These are phyloP conservation scores for Alternaria alternata DNA, from an alignment of 2,329 filamentous ascomycete species.

Conservation along the genomic window DNA sequence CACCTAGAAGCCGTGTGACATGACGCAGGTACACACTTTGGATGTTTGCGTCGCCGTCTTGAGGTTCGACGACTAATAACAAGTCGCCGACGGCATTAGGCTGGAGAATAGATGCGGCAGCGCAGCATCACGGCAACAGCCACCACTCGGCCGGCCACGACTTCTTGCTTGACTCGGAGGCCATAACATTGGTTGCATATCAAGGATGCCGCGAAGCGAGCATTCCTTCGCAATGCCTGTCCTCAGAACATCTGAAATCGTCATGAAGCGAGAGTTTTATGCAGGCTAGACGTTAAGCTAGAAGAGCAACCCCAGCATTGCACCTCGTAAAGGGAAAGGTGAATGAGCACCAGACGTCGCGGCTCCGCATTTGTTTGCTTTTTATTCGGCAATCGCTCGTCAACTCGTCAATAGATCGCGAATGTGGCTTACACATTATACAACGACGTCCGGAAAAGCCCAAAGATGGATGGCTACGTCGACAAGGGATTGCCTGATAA, in stretches of 20 bases:
- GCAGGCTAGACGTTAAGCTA: conserved; percentile 17
- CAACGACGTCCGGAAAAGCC: not conserved
- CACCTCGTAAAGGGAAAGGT: conserved; percentile 2
- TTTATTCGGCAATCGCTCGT: conserved; percentile 10
- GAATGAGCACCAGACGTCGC: not conserved
- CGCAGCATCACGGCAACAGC: not conserved
- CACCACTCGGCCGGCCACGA: not conserved
- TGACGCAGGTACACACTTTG: not conserved
- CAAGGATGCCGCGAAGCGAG: not conserved
- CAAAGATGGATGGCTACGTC: not conserved
- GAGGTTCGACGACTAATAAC: not conserved
- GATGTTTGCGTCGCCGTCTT: conserved; percentile 4
- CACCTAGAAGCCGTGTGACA: not conserved
- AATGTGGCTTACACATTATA: not conserved
- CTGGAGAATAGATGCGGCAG: not conserved
- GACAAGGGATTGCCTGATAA: not conserved
- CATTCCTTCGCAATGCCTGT: not conserved
- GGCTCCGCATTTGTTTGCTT: conserved; percentile 13
- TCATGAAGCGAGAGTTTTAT: conserved; percentile 6
- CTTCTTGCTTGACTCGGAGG: not conserved
- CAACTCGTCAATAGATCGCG: conserved; percentile 2
- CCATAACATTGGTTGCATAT: not conserved
- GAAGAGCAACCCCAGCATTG: conserved; percentile 5
- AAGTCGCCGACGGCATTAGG: not conserved
- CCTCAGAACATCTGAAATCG: not conserved